Evolutionary conservation across 768 basidiomycete species (phyloP), one percentile per base, ranked within the genome.

Genomic region (Russula virescens): DNA sequence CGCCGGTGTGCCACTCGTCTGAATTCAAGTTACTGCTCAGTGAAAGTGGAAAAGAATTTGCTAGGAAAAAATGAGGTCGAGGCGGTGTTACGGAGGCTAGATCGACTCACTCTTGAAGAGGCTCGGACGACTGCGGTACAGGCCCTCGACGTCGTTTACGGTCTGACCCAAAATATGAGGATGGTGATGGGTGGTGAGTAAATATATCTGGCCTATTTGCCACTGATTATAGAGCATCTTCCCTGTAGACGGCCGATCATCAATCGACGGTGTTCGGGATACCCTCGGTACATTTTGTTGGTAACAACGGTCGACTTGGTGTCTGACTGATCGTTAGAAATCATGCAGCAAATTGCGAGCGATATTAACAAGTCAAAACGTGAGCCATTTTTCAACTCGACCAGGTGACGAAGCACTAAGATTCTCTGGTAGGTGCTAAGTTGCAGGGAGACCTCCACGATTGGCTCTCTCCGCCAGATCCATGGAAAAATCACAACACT

Each of bases 381-480:
- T 50, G 18, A 18, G 49, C 26, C 19, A 50, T 19, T 50, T 2
- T 19, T 11, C 5, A 19, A 4, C 1, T 19, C 6, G 18, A 8
- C 3, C 19, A 7, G 7, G 2, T 50, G 13, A 19, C 28, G n/a
- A 31, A 31, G 16, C 16, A 19, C 49, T 50, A 28, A 50, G 9
- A 3, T 31, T n/a, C 5, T 31, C 49, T 10, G 1, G 10, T 6
- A 50, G 49, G 49, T 31, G 49, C 31, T 7, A 28, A 50, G 18
- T 31, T 50, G 28, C 25, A 28, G 54, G 2, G 14, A 26, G 54
- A 55, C 14, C 5, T 55, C 2, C 43, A n/a, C 14, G 31, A 23
- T n/a, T 55, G 55, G 55, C 43, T 55, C 5, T 45, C 28, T n/a
- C 55, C 55, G 2, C 55, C 55, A 13, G 55, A 55, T 21, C 55